A percentile compares a stretch with the other conserved stretches of the same genome.
Conservation (phyloP, 1,284 basidiomycete species). For the Hypsizygus ulmarius region DNA sequence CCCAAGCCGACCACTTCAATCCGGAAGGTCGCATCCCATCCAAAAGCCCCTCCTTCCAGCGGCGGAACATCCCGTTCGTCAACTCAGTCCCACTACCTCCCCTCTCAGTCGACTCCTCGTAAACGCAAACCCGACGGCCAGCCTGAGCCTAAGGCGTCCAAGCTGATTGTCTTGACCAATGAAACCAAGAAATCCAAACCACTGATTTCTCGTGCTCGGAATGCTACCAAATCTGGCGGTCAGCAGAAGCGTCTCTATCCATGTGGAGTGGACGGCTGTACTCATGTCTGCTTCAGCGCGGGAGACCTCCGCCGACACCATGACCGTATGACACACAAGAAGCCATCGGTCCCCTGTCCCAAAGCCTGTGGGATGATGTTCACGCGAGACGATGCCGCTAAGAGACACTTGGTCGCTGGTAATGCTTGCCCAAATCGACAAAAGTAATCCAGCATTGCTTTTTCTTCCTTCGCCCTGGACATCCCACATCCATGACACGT, state of each 20-base stretch:
- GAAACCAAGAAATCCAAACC: too few relatives aligned
- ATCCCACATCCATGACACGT: background rate
- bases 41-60: too few relatives aligned
- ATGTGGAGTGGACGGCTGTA: slow-evolving; percentile 7
- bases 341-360: slow-evolving; percentile 10
- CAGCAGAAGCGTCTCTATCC: background rate
- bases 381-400: slow-evolving; percentile 12
- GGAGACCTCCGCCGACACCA: slow-evolving; percentile 11
- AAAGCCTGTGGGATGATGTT: slow-evolving; percentile 10
- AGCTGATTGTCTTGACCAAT: too few relatives aligned
- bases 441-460: too few relatives aligned
- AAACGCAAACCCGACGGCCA: too few relatives aligned
- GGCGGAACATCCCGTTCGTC: too few relatives aligned
- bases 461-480: background rate
- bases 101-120: too few relatives aligned
- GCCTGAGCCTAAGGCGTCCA: too few relatives aligned
- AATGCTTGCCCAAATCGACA: background rate
- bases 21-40: too few relatives aligned
- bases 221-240: background rate
- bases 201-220: too few relatives aligned
- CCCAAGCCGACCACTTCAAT: background rate
- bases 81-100: too few relatives aligned
- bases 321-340: slow-evolving; percentile 2
- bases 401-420: slow-evolving; percentile 9
- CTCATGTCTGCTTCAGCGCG: slow-evolving; percentile 2